Percentiles rank a stretch among this genome's conserved stretches.
phyloP scores from a whole-genome alignment of 768 basidiomycete genomes.

The Kwoniella newhampshirensis region DNA sequence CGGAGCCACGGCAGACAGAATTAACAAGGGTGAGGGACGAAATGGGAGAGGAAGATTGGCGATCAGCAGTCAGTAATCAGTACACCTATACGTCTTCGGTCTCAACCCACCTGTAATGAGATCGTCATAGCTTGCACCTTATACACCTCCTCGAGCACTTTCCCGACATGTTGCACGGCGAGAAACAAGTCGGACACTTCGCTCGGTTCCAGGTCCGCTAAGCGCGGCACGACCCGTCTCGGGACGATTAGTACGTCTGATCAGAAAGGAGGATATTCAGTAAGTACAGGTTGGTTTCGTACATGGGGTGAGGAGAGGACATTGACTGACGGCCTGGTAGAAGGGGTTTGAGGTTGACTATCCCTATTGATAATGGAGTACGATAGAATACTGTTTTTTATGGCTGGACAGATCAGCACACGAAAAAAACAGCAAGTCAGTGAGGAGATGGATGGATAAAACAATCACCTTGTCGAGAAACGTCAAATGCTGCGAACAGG shows the following conservation, averaged over 20 bases:
- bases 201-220: slow-evolving; percentile 57
- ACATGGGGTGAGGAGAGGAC: background rate
- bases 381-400: slow-evolving; percentile 59
- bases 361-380: slow-evolving; percentile 69
- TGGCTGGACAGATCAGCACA: background rate
- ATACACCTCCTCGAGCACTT: slow-evolving; percentile 76
- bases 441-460: background rate
- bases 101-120: slow-evolving; percentile 83
- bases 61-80: no score
- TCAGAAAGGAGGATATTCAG: background rate
- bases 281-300: background rate
- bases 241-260: slow-evolving; percentile 64
- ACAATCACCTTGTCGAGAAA: slow-evolving; percentile 22
- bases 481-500: slow-evolving; percentile 25
- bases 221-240: slow-evolving; percentile 58
- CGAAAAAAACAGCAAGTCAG: background rate
- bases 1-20: background rate
- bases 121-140: slow-evolving; percentile 79
- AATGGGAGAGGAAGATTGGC: no score
- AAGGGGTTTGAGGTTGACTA: slow-evolving; percentile 93
- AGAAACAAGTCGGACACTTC: slow-evolving; percentile 80
- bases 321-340: slow-evolving; percentile 80
- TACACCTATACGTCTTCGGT: no score
- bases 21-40: background rate
- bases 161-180: slow-evolving; percentile 75